Base-by-base conservation (phyloP, 148 eudicot genomes). In the Persicaria maculosa region DNA sequence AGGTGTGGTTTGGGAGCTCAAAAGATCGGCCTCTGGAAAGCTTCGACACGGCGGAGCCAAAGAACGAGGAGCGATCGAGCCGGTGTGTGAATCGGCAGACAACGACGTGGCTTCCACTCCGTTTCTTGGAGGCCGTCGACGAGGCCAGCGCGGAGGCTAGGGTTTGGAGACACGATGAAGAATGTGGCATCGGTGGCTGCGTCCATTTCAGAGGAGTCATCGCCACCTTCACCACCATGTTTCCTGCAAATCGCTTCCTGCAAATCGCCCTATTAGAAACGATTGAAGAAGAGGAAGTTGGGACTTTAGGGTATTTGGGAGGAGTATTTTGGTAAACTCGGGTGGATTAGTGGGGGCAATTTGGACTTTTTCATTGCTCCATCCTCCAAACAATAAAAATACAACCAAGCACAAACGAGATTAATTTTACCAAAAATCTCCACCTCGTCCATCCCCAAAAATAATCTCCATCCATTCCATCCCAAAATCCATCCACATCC, bases 151-250 rank as follows among this genome's bases (percentile, higher is more conserved):
- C 82, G 1, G 81, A 80, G 55, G 83, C 83, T 2, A 84, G 65
- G 61, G 85, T 78, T 79, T 79, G 89, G 19, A 78, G 81, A 25
- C 80, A 82, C 68, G 84, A 80, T 2, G 87, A 50, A 10, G 85
- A 84, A 25, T 73, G 88, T 46, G 81, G 80, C 64, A 87, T 55
- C 44, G 85, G 76, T 43, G 86, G 80, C 6, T 84, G 96, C 19
- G 84, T 71, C 88, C 73, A 83, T 44, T 82, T 84, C 44, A 93
- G 70, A 74, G 82, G 85, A 4, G 86, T 79, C 47, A 85, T 79
- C 36, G 80, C 86, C 45, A 82, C 83, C 70, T 85, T 84, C 43
- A 77, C 86, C 20, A 61, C 83, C 90, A 84, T 88, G 73, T 7
- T 40, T 64, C n/a, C 9, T 64, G 69, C 69, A 31, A 62, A 25